Evolutionary conservation across 495 filamentous ascomycete species (phyloP).

Genomic region (Penicillium fimorum): DNA sequence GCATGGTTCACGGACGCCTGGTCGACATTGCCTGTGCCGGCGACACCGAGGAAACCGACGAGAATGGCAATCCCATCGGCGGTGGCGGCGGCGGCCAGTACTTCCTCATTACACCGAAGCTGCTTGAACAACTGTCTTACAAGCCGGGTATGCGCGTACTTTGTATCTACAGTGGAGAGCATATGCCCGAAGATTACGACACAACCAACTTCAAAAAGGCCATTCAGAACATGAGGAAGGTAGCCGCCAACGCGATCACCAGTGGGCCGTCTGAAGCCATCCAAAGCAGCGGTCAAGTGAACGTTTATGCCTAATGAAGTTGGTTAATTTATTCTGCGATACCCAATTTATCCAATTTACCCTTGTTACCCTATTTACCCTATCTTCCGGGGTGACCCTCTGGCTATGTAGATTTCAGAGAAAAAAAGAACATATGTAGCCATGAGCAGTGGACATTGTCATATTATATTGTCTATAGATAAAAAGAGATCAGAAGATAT

Average conservation of each 20-base stretch:
- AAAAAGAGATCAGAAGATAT: background rate
- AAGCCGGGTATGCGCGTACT: conserved; percentile 88
- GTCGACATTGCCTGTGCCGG: conserved; percentile 81
- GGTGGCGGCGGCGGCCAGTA: conserved; percentile 57
- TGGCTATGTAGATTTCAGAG: background rate
- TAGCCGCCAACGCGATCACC: conserved; percentile 14
- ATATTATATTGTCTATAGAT: too few species aligned
- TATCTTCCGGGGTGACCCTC: background rate
- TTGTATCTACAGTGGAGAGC: conserved; percentile 89
- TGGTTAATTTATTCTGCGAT: conserved; percentile 9
- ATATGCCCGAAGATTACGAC: conserved; percentile 64
- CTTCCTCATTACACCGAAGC: conserved; percentile 98
- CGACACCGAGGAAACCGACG: conserved; percentile 16
- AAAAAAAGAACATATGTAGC: background rate
- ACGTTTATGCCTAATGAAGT: conserved; percentile 28
- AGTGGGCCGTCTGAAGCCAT: conserved; percentile 20
- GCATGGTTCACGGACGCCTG: conserved; percentile 95
- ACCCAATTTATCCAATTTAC: conserved; percentile 5
- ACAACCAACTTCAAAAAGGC: conserved; percentile 34
- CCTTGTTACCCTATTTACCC: background rate
- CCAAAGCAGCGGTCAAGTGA: conserved; percentile 17
- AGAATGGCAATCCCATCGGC: conserved; percentile 23
- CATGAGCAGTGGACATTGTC: background rate
- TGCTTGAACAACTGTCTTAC: conserved; percentile 84
- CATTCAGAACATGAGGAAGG: conserved; percentile 31